phyloP scores from a whole-genome alignment of 2,329 filamentous ascomycete species.

The Colletotrichum scovillei region DNA sequence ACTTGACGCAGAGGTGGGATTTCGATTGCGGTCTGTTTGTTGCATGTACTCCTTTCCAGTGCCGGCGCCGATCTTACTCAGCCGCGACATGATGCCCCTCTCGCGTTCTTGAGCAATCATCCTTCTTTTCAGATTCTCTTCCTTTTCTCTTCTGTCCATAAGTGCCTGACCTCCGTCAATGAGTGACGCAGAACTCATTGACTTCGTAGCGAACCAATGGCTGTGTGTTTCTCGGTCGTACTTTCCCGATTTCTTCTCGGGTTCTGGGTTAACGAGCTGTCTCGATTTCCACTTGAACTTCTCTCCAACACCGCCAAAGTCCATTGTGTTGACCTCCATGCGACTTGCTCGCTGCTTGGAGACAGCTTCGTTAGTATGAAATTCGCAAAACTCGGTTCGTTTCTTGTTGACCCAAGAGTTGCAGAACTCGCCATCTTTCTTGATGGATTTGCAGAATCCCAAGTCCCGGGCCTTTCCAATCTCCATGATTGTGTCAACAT shows the following conservation, averaged over 20 bases:
- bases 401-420: slow-evolving; percentile 87
- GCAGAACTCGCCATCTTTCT: slow-evolving; percentile 86
- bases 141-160: slow-evolving; percentile 69
- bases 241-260: slow-evolving; percentile 49
- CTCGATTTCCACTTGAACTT: slow-evolving; percentile 27
- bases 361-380: slow-evolving; percentile 86
- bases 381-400: slow-evolving; percentile 92
- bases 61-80: slow-evolving; percentile 72
- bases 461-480: slow-evolving; percentile 87
- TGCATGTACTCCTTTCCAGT: slow-evolving; percentile 79
- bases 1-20: neutral
- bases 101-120: slow-evolving; percentile 78
- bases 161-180: slow-evolving; percentile 74
- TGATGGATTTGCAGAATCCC: slow-evolving; percentile 86
- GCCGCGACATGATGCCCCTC: slow-evolving; percentile 75
- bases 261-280: slow-evolving; percentile 45
- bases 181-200: slow-evolving; percentile 67
- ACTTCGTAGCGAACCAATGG: slow-evolving; percentile 64
- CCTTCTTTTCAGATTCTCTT: slow-evolving; percentile 73
- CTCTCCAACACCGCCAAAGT: slow-evolving; percentile 50
- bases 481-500: slow-evolving; percentile 90
- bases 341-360: slow-evolving; percentile 73
- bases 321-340: slow-evolving; percentile 83
- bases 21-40: slow-evolving; percentile 39
- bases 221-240: slow-evolving; percentile 71